Base-by-base conservation (phyloP, 2,329 filamentous ascomycete genomes). In the Parascedosporium putredinis region DNA sequence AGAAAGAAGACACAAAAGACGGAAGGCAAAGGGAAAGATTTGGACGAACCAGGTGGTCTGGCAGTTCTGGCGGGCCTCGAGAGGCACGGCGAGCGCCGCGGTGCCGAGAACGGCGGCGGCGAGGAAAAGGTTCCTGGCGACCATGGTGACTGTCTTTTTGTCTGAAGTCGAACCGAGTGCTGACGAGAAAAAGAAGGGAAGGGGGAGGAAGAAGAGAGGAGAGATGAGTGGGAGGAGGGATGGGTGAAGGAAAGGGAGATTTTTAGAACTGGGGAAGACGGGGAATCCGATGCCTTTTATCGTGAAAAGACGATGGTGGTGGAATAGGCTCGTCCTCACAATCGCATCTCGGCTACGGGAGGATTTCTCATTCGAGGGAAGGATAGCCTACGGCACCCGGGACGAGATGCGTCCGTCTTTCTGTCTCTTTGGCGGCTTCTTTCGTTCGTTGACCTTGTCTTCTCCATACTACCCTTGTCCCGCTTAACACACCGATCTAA, bases 1-100 rank as follows among this genome's bases (percentile, higher is more conserved):
- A n/a, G n/a, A n/a, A n/a, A n/a, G n/a, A n/a, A n/a, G n/a, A n/a
- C n/a, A n/a, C n/a, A n/a, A n/a, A n/a, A n/a, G n/a, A n/a, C n/a
- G n/a, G n/a, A n/a, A n/a, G n/a, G n/a, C 12, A n/a, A 12, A n/a
- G 33, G 12, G 10, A 4, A 24, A 24, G 22, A 23, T 18, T 23
- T 25, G 20, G 24, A 7, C 46, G 38, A n/a, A 48, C 46, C 47
- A 43, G 24, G 16, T 20, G n/a, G 22, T 25, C 23, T 20, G 38
- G 47, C 47, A 43, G 9, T 34, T 10, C 47, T 49, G 46, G 22
- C 46, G 46, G 9, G 31, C 46, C 47, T 49, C 24, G 34, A 43
- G 20, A n/a, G 47, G 47, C 16, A 31, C n/a, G 23, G 47, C 47
- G n/a, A 33, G 24, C 9, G 47, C 47, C 12, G 38, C 23, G 16